phyloP scores from a whole-genome alignment of 1,139 yeast species.

The Saccharomyces hybrid region DNA sequence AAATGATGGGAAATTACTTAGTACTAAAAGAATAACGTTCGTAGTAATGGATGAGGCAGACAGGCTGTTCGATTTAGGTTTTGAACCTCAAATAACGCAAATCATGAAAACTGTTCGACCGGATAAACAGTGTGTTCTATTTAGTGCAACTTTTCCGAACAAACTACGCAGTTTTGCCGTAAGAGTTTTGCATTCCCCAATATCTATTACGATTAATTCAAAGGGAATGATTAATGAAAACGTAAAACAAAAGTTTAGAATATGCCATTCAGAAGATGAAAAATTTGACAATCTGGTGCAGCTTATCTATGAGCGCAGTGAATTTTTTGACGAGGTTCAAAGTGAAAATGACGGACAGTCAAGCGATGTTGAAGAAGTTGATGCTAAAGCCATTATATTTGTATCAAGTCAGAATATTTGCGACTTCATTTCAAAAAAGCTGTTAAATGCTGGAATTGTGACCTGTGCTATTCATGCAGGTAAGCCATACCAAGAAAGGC shows the following conservation, averaged over 20 bases:
- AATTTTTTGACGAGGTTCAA: slow-evolving; percentile 12
- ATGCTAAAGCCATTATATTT: slow-evolving; percentile 63
- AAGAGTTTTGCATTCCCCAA: slow-evolving; percentile 51
- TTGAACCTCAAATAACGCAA: slow-evolving; percentile 90
- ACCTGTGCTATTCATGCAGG: slow-evolving; percentile 86
- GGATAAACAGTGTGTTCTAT: slow-evolving; percentile 83
- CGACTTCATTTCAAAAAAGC: slow-evolving; percentile 54
- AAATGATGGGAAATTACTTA: slow-evolving; percentile 71
- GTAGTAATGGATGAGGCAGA: slow-evolving; percentile 94
- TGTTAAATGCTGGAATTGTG: slow-evolving; percentile 49
- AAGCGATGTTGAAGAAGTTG: slow-evolving; percentile 18
- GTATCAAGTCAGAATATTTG: slow-evolving; percentile 83
- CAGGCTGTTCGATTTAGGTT: slow-evolving; percentile 94
- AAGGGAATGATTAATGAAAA: slow-evolving; percentile 78
- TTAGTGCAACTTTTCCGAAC: slow-evolving; percentile 88
- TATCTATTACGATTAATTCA: slow-evolving; percentile 77
- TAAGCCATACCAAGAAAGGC: slow-evolving; percentile 78
- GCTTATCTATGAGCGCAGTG: slow-evolving; percentile 39
- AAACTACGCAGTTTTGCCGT: slow-evolving; percentile 72
- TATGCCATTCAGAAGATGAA: slow-evolving; percentile 42
- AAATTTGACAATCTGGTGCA: slow-evolving; percentile 52
- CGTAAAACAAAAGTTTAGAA: slow-evolving; percentile 61
- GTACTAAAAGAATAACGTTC: slow-evolving; percentile 62
- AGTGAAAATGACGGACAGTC: slow-evolving; percentile 25
- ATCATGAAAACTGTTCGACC: slow-evolving; percentile 73